These are phyloP conservation scores for Ganoderma lucidum DNA, from an alignment of 1,284 basidiomycete species.

Conservation along the genomic window DNA sequence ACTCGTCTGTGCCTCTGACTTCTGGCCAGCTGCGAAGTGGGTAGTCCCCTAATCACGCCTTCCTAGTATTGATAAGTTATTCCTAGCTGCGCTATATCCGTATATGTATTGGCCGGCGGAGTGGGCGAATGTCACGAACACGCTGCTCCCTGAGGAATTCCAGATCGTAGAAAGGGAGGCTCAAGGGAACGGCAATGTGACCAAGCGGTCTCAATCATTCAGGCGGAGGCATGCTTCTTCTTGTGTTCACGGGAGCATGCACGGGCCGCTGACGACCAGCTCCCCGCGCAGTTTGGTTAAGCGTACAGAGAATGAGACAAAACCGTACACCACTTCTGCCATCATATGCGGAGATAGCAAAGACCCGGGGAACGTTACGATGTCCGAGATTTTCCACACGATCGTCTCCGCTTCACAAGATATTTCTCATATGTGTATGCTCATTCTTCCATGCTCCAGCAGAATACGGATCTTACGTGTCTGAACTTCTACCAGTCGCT, in stretches of 20 bases:
- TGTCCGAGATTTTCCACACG: conserved; percentile 28
- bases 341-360: conserved; percentile 33
- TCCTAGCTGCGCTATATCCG: background rate
- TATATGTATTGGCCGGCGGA: conserved; percentile 5
- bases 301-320: background rate
- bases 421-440: conserved; percentile 32
- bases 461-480: background rate
- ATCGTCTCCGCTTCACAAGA: conserved; percentile 26
- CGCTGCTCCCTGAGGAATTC: conserved; percentile 18
- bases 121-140: conserved; percentile 13
- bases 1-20: conserved; percentile 11
- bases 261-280: background rate
- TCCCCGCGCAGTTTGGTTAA: background rate
- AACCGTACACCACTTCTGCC: conserved; percentile 5
- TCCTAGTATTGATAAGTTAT: background rate
- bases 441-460: background rate
- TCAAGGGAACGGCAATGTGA: conserved; percentile 19
- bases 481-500: conserved; percentile 10
- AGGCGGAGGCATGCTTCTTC: background rate
- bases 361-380: conserved; percentile 20
- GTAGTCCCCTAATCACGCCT: background rate
- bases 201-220: conserved; percentile 13
- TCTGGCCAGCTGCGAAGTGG: conserved; percentile 16
- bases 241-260: background rate
- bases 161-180: conserved; percentile 23